Base-by-base conservation (phyloP, 495 filamentous ascomycete genomes). In the Bacidia gigantensis region DNA sequence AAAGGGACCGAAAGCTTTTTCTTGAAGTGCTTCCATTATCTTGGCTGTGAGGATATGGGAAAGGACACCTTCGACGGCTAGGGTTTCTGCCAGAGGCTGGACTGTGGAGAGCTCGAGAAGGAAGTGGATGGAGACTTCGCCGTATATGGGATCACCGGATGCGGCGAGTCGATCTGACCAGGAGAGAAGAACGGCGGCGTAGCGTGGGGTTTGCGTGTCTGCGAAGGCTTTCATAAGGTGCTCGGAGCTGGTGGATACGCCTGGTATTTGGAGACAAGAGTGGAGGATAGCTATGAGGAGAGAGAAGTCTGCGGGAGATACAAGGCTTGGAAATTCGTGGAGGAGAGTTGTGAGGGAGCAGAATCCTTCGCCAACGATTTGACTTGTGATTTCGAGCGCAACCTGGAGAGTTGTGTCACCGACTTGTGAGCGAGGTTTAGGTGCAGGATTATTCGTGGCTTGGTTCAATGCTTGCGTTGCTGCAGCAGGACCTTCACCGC, bases 201-300 rank as follows among this genome's bases (percentile, higher is more conserved):
- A 82, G 55, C 89, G 82, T n/a, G 81, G 74, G 2, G 82, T 80
- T 50, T 74, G 70, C 50, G 76, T 72, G 32, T 80, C 72, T 11
- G 73, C 63, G 51, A 92, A 78, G 61, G 84, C 74, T 38, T 77
- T 76, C 44, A 81, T 73, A 55, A 89, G 77, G 52, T 84, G 79
- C 18, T 58, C 81, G 71, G 56, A 73, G 77, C 48, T 74, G 67
- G 23, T 48, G 12, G 74, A 70, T 56, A 86, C 75, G 18, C 77
- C 76, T 0, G 79, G 78, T n/a, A 95, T 73, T 52, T 77, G 79
- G 21, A 96, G 72, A 47, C 82, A 79, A 40, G 81, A 82, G 61
- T 95, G 89, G 14, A 97, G 72, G 56, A 96, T 82, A 5, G 83
- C 87, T n/a, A 83, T 95, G 22, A 99, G 68, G 41, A 96, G 83